Conservation (phyloP, 805 yeast species). For the Candida maris region DNA sequence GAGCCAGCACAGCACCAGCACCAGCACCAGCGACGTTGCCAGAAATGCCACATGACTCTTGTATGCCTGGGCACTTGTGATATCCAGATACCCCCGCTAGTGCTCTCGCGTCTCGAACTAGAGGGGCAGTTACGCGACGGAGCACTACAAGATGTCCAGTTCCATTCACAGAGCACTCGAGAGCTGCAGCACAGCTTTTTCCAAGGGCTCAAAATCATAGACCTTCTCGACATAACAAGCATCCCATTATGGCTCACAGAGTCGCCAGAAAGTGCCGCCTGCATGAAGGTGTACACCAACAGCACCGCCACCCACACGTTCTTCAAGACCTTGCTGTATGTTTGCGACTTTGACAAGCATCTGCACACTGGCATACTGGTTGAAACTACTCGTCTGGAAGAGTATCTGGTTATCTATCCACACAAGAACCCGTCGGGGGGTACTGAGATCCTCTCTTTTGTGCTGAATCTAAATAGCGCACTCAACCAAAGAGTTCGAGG, state of each 20-base stretch:
- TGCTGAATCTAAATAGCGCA: slow-evolving; percentile 14
- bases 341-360: slow-evolving; percentile 12
- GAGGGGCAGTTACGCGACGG: not conserved
- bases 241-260: slow-evolving; percentile 18
- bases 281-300: slow-evolving; percentile 10
- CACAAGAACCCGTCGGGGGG: slow-evolving; percentile 2
- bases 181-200: slow-evolving; percentile 2
- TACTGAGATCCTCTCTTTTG: slow-evolving; percentile 10
- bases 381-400: slow-evolving; percentile 8
- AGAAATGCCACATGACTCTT: slow-evolving; percentile 1
- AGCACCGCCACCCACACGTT: slow-evolving; percentile 10
- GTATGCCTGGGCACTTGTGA: slow-evolving; percentile 6
- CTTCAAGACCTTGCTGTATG: slow-evolving; percentile 8
- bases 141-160: slow-evolving; percentile 6
- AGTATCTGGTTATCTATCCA: slow-evolving; percentile 16
- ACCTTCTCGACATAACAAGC: slow-evolving; percentile 10
- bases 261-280: slow-evolving; percentile 2
- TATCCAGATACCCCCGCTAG: slow-evolving; percentile 1
- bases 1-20: too few species aligned
- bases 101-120: slow-evolving; percentile 3
- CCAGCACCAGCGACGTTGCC: too few species aligned
- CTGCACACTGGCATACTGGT: slow-evolving; percentile 11
- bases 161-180: slow-evolving; percentile 1
- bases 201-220: slow-evolving; percentile 8
- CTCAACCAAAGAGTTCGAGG: slow-evolving; percentile 9